A percentile compares a stretch with the other conserved stretches of the same genome.
Conservation (phyloP, 1,284 basidiomycete species). For the Veloporphyrellus conicus region DNA sequence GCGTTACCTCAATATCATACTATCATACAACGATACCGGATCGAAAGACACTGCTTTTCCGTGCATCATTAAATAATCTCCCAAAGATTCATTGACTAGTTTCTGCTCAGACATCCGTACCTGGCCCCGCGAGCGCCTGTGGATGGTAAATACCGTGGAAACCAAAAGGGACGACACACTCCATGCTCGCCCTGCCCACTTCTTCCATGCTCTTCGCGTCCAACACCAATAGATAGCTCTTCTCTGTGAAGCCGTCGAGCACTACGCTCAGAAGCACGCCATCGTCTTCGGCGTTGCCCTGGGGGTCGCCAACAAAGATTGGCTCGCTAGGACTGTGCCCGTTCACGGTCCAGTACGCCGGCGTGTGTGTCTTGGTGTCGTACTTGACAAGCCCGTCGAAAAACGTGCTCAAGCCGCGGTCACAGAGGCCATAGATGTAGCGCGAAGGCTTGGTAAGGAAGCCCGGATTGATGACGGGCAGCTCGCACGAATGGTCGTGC, state of each 20-base stretch:
- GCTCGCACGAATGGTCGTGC: constrained; percentile 32
- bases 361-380: constrained; percentile 24
- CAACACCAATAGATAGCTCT: constrained; percentile 35
- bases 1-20: too few species aligned
- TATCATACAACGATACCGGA: too few species aligned
- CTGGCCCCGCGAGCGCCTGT: constrained; percentile 6
- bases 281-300: constrained; percentile 34
- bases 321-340: constrained; percentile 36
- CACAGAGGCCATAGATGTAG: constrained; percentile 33
- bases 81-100: too few species aligned
- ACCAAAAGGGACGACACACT: constrained; percentile 31
- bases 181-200: constrained; percentile 36
- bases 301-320: constrained; percentile 34
- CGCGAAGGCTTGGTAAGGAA: constrained; percentile 32
- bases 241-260: constrained; percentile 30
- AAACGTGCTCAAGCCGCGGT: constrained; percentile 30
- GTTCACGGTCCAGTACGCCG: constrained; percentile 29
- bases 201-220: constrained; percentile 36
- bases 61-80: too few species aligned
- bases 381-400: constrained; percentile 36
- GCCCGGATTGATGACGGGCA: constrained; percentile 33
- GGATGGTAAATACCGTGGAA: constrained; percentile 35
- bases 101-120: constrained; percentile 20
- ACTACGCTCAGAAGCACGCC: constrained; percentile 37
- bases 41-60: too few species aligned